Conservation (phyloP, 179 eudicot genomes). For the Spinacia oleracea region DNA sequence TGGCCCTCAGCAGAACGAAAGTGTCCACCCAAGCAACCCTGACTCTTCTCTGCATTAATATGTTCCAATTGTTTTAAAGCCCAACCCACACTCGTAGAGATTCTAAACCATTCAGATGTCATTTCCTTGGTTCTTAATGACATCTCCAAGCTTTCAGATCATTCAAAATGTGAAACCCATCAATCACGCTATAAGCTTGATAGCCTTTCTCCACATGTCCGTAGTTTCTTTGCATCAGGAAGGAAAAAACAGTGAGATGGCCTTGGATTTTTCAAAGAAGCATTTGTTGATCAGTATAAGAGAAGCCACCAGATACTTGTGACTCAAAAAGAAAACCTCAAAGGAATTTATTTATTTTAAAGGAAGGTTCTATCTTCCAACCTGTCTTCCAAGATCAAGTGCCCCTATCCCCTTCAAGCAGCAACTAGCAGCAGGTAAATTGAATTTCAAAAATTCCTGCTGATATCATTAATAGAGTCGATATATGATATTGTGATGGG, state of each 20-base stretch:
- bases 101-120: neutral
- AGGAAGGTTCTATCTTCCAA: neutral
- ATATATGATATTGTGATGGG: neutral
- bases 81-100: neutral
- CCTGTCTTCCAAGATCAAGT: neutral
- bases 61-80: neutral
- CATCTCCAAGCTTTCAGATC: neutral
- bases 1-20: neutral
- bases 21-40: neutral
- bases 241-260: neutral
- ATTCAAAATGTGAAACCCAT: neutral
- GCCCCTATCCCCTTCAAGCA: neutral
- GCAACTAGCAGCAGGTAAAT: neutral
- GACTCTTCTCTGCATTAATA: neutral
- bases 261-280: neutral
- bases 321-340: neutral
- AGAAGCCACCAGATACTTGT: neutral
- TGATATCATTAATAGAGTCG: neutral
- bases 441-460: neutral
- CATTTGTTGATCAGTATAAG: constrained; percentile 1
- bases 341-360: neutral
- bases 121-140: neutral
- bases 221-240: neutral
- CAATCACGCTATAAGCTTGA: neutral
- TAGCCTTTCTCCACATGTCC: neutral